These are phyloP conservation scores for Vigna angularis DNA, from an alignment of 306 rosid genomes.

Conservation along the genomic window DNA sequence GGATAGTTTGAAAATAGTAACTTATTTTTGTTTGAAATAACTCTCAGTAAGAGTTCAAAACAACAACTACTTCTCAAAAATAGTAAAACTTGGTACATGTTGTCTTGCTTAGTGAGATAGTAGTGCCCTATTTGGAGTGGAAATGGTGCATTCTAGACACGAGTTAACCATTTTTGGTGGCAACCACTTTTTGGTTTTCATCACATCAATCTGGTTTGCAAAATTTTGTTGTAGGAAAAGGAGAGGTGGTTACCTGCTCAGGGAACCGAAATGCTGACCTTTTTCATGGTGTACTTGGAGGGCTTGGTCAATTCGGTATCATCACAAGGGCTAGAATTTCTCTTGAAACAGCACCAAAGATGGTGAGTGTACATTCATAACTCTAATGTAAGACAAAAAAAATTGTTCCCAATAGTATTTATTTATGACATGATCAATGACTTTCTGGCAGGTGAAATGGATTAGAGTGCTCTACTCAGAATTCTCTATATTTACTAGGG, in stretches of 20 bases:
- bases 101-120: not conserved
- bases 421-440: constrained; percentile 31
- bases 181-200: not conserved
- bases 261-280: constrained; percentile 72
- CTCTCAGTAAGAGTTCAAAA: not conserved
- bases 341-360: constrained; percentile 86
- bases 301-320: constrained; percentile 98
- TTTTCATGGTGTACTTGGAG: constrained; percentile 86
- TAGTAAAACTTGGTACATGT: not conserved
- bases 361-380: constrained; percentile 53
- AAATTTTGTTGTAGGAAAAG: constrained; percentile 72
- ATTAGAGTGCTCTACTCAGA: constrained; percentile 89
- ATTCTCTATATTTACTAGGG: constrained; percentile 69
- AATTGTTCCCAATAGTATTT: constrained; percentile 3
- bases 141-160: constrained; percentile 22
- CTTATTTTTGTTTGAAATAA: not conserved
- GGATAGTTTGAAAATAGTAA: not conserved
- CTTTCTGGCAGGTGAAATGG: constrained; percentile 83
- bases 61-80: not conserved
- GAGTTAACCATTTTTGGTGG: not conserved
- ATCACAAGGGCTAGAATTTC: constrained; percentile 87
- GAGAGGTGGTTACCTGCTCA: constrained; percentile 86
- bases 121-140: not conserved
- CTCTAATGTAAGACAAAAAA: constrained; percentile 12
- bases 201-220: constrained; percentile 17